Base-by-base conservation (phyloP, 2,329 filamentous ascomycete species). In the Botrytis hyacinthi region DNA sequence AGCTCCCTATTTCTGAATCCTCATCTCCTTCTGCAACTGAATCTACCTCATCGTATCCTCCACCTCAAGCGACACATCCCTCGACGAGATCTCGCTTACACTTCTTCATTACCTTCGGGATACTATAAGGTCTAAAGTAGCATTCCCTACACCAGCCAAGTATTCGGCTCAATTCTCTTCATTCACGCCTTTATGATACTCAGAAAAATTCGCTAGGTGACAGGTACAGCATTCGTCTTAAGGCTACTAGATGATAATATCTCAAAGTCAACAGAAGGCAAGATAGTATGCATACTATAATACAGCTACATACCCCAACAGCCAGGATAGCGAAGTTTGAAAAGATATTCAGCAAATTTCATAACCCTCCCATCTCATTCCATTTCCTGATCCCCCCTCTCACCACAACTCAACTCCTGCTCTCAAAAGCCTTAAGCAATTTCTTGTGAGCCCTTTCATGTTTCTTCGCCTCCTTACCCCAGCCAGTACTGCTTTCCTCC, bases 381-480 rank as follows among this genome's bases (percentile, higher is more conserved):
- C 16, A 4, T 22, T 71, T 42, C 7, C 2, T 26, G 32, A 42
- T 20, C 7, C 14, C 8, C 8, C 22, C 35, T 32, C 46, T n/a
- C 3, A n/a, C 35, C 18, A 26, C n/a, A 14, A 42, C 42, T 66
- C 48, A 73, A 67, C 5, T 29, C 32, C 37, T 20, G 9, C 35
- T 51, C 16, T 40, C 48, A 42, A 60, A 60, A 44, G 59, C 16
- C 29, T 44, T 70, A 10, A 62, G 48, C 48, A 73, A 63, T 35
- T 69, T 74, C 54, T 46, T 72, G 48, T 62, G 40, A 1, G 60
- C 69, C 29, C 48, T 73, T 46, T 35, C 35, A 20, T 73, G 72
- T 57, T 40, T 73, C 66, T 37, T 73, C 8, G 66, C 72, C 65
- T 71, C 66, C 59, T 57, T 70, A 1, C 66, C 72, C 72, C 72